Base-by-base conservation (phyloP, 352 stramenopile genomes). In the Phytopythium chamaehyphon region DNA sequence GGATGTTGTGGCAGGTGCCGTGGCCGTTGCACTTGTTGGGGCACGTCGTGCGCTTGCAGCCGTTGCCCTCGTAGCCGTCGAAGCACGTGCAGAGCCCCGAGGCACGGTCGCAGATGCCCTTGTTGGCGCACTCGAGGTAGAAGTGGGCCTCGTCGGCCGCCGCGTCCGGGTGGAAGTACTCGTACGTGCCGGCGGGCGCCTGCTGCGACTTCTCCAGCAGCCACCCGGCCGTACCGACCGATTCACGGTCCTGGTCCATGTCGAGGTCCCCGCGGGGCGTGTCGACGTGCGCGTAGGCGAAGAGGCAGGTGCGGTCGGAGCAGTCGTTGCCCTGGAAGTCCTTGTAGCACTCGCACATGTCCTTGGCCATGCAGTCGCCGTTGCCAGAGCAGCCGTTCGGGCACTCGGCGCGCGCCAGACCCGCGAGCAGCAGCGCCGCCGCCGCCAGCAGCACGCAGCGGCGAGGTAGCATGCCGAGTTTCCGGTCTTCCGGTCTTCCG, bases 81-180 rank as follows among this genome's bases (percentile, higher is more conserved):
- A 98, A 96, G 59, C 93, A 98, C 35, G 70, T 57, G 59, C 93
- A 98, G 19, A 78, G 47, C 2, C 91, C 93, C 26, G 76, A 74
- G 8, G 40, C 47, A 42, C 90, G 83, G 62, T 98, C 90, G 51
- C 90, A 98, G 46, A 97, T 61, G 18, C 93, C 93, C 57, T 96
- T 96, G 73, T 97, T 97, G 37, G 83, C 93, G 65, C 93, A 98
- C 60, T 98, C 88, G 66, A 89, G 84, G 65, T 98, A 97, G 62
- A 92, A 95, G 61, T 97, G 90, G 9, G 82, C 92, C 33, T 88
- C 75, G 51, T 71, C 28, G 1, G 14, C 11, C 1, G 51, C 46
- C 1, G 76, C 77, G n/a, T 51, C 26, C 19, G 75, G 76, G 54
- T 74, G 73, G 50, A 86, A 87, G 66, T 79, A 88, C 59, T 89